Evolutionary conservation across 1,139 yeast species (phyloP).

Genomic region (Arxiozyma slooffiae): DNA sequence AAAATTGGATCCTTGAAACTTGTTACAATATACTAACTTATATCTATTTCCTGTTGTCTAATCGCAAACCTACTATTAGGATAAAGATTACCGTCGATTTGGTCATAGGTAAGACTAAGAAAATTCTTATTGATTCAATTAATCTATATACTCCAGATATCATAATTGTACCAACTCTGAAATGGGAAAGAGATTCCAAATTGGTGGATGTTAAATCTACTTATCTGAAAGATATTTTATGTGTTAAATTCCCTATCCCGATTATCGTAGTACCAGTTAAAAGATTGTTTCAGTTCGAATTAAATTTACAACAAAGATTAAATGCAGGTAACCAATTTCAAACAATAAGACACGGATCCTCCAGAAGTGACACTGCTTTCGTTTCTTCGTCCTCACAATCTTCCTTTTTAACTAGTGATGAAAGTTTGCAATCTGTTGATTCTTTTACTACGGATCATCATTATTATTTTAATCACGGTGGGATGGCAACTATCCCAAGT

Average conservation of each 20-base stretch:
- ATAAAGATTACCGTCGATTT: slow-evolving; percentile 54
- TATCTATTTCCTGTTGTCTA: slow-evolving; percentile 16
- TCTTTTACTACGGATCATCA: slow-evolving; percentile 3
- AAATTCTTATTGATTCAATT: slow-evolving; percentile 51
- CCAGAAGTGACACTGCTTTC: background rate
- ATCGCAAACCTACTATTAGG: slow-evolving; percentile 33
- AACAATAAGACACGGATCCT: background rate
- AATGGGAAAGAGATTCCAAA: slow-evolving; percentile 14
- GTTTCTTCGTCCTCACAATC: background rate
- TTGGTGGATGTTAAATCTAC: slow-evolving; percentile 22
- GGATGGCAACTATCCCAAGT: background rate
- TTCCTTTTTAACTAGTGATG: background rate
- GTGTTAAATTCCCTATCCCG: slow-evolving; percentile 58
- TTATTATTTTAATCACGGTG: too few species aligned
- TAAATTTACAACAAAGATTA: slow-evolving; percentile 20
- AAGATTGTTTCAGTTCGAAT: slow-evolving; percentile 50
- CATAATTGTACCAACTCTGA: slow-evolving; percentile 29
- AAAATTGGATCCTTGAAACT: background rate
- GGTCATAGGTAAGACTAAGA: slow-evolving; percentile 49
- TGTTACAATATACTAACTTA: slow-evolving; percentile 39
- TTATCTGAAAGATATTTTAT: slow-evolving; percentile 52
- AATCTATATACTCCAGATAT: slow-evolving; percentile 55
- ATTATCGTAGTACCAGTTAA: slow-evolving; percentile 58
- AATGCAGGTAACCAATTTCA: background rate
- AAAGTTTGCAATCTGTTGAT: background rate